These are phyloP conservation scores for Leishmania arabica DNA, from an alignment of 208 protist genomes.

Conservation along the genomic window DNA sequence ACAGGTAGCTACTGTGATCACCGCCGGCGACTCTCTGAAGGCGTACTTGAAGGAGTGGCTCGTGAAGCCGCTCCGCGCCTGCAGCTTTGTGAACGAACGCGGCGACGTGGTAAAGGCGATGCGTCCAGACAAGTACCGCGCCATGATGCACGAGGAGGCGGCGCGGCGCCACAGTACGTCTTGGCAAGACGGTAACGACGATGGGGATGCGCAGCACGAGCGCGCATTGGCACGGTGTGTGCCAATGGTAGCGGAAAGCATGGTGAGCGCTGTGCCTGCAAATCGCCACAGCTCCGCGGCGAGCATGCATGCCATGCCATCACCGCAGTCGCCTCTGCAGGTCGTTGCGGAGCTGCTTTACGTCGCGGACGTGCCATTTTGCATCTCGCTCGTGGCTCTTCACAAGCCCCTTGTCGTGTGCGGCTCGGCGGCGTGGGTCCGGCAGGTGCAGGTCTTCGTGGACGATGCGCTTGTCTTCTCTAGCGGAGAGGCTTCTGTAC, in stretches of 20 bases:
- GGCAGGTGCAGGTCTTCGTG: constrained; percentile 48
- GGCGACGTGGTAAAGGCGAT: constrained; percentile 20
- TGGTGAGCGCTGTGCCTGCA: constrained; percentile 21
- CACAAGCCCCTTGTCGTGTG: constrained; percentile 44
- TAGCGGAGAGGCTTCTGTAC: constrained; percentile 49
- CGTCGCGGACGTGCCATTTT: constrained; percentile 67
- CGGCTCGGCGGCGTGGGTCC: constrained; percentile 56
- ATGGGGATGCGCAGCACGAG: constrained; percentile 18
- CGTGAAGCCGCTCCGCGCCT: constrained; percentile 43
- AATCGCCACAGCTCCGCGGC: constrained; percentile 2
- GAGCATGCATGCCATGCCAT: too few relatives aligned
- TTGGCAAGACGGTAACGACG: constrained; percentile 4
- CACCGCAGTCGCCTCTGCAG: constrained; percentile 31
- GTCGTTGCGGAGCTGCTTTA: constrained; percentile 55
- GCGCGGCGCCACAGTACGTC: background rate
- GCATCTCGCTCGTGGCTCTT: constrained; percentile 47
- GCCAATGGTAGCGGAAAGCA: constrained; percentile 35
- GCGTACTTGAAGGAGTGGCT: constrained; percentile 59
- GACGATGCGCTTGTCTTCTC: constrained; percentile 70
- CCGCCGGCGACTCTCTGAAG: constrained; percentile 44
- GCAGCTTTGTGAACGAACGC: constrained; percentile 60
- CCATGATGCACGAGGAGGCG: constrained; percentile 7
- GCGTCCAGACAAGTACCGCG: constrained; percentile 4
- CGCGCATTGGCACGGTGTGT: constrained; percentile 6
- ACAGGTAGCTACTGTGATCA: background rate